Conservation (phyloP, 768 basidiomycete genomes). For the Termitomyces sp. region DNA sequence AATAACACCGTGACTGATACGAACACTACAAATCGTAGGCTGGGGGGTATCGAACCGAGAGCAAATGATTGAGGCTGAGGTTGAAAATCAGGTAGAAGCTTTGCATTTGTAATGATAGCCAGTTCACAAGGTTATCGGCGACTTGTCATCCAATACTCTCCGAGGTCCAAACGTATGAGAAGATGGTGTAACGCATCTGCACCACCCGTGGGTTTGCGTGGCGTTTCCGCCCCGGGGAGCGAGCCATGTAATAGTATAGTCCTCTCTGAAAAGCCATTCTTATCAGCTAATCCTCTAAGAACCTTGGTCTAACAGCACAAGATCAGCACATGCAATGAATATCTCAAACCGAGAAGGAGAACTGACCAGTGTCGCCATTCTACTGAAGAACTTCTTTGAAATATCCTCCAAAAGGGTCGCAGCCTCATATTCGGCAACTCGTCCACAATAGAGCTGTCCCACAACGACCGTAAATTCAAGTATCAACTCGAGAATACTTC, state of each 20-base stretch:
- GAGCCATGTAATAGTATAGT: slow-evolving; percentile 19
- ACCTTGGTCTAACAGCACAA: slow-evolving; percentile 43
- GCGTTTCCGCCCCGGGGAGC: slow-evolving; percentile 22
- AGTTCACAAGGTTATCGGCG: slow-evolving; percentile 4
- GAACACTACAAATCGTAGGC: slow-evolving; percentile 14
- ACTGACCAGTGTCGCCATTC: slow-evolving; percentile 57
- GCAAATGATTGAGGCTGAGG: slow-evolving; percentile 6
- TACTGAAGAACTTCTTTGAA: slow-evolving; percentile 47
- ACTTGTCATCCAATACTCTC: slow-evolving; percentile 52
- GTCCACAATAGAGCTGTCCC: slow-evolving; percentile 52
- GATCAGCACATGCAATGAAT: slow-evolving; percentile 3
- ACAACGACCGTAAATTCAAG: slow-evolving; percentile 66
- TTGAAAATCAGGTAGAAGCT: too few relatives aligned
- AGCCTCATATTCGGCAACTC: slow-evolving; percentile 65
- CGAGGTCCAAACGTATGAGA: slow-evolving; percentile 48
- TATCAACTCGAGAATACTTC: slow-evolving; percentile 58
- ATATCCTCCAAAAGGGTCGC: slow-evolving; percentile 52
- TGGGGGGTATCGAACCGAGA: slow-evolving; percentile 30
- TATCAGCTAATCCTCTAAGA: slow-evolving; percentile 55
- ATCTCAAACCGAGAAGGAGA: neutral
- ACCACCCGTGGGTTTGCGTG: slow-evolving; percentile 42
- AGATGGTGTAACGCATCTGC: slow-evolving; percentile 53
- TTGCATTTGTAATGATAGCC: neutral
- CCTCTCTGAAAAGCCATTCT: slow-evolving; percentile 27
- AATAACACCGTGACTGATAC: neutral